Base-by-base conservation (phyloP, 1,284 basidiomycete species). In the Abortiporus biennis region DNA sequence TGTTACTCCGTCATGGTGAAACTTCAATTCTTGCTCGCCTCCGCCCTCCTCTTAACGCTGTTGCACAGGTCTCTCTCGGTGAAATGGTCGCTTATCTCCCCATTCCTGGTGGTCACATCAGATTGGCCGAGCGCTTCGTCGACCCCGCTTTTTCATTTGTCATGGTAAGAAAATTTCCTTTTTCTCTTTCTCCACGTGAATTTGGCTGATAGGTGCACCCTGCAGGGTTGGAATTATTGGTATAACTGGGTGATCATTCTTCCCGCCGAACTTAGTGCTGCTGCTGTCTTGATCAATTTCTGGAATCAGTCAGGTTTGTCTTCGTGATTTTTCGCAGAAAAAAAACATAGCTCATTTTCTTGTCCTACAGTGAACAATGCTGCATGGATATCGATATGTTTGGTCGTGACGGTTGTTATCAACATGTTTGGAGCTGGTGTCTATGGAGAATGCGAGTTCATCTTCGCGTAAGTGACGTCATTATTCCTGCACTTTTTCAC, bases 21-120 rank as follows among this genome's bases (percentile, higher is more conserved):
- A 45, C 9, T 38, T 29, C 27, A 8, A 29, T 29, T 8, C 27
- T 8, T 8, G n/a, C 27, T 25, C 0, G 21, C 23, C 11, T 11
- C 19, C 11, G 16, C 11, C 8, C 9, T 9, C 33, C 8, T 34
- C 8, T 11, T 34, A 17, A 9, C 17, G 12, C 25, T 12, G 8
- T 23, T 5, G 12, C 4, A 6, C 19, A 66, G 68, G 56, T 74
- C 36, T 73, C 70, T 1, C 62, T 75, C 5, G 72, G 73, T 36
- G 74, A 76, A 55, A 84, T 85, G 80, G 64, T 84, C 43, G 74
- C 80, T 0, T 85, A 73, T 52, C 71, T 87, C 6, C 82, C 79
- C n/a, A 74, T 81, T 45, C 71, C 79, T 12, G 78, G 78, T 46
- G 78, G 83, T 40, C 84, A 85, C 59, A 80, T 86, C 57, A 74